Evolutionary conservation across 345 rosid species (phyloP), one percentile per base, ranked within the genome.

Genomic region (Geranium brycei): DNA sequence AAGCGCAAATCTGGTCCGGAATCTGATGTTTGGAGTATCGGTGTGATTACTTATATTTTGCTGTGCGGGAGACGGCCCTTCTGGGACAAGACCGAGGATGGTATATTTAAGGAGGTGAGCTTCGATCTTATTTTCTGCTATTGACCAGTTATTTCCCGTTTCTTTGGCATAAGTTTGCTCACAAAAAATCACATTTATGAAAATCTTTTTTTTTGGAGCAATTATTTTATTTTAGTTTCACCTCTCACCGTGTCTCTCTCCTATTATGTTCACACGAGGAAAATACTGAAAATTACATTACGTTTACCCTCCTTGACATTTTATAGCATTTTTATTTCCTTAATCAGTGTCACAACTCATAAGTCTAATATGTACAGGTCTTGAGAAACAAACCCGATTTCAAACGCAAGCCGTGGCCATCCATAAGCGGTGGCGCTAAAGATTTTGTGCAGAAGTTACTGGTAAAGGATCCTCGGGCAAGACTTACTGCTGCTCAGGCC

Each of bases 401-500:
- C 58, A 85, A 77, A 59, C 91, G 96, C 71, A 95, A 83, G 71
- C 97, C 99, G 5, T 95, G 99, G 99, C 96, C 99, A 68, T 80
- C 68, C 63, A 80, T 91, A 40, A 91, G 95, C 81, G 73, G 71
- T 62, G 76, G 92, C 17, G 97, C 97, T 17, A 95, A 87, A 83
- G 97, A 95, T 72, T 91, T 95, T 64, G 88, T 95, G 15, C 87
- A 78, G 82, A 95, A 91, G 83, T 73, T 95, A 63, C 73, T 95
- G 78, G 95, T 87, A 60, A 95, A 91, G 80, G 97, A 93, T 75
- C 99, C 95, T 51, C 77, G 85, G 66, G 87, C 96, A 18, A 72
- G 99, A 68, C 79, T 95, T 56, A 91, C 99, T 69, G 99, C 99
- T 66, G 96, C 99, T 14, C 85, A 81, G 71, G 85, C 85, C 60